Evolutionary conservation across 1,139 yeast genomes (phyloP).

Genomic region (Taphrina flavorubra): DNA sequence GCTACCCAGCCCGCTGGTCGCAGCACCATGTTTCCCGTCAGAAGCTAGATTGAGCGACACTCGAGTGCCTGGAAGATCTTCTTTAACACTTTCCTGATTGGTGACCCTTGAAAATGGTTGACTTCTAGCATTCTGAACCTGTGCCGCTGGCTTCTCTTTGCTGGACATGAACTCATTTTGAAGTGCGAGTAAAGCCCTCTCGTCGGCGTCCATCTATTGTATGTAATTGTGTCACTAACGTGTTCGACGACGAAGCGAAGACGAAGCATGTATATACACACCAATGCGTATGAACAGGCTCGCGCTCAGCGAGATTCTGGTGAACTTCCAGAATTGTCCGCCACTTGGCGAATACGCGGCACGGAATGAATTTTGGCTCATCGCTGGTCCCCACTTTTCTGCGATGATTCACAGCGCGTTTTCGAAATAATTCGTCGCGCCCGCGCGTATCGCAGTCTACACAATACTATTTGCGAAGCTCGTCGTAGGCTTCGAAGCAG

Average conservation of each 20-base stretch:
- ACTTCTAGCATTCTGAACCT: background rate
- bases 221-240: too few relatives aligned
- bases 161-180: slow-evolving; percentile 19
- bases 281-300: background rate
- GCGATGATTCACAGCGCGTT: background rate
- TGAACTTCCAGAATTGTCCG: too few relatives aligned
- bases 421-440: slow-evolving; percentile 4
- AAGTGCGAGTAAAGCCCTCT: slow-evolving; percentile 2
- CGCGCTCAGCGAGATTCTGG: too few relatives aligned
- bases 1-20: background rate
- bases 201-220: slow-evolving; percentile 12
- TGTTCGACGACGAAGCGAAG: background rate
- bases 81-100: background rate
- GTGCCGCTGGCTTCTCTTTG: slow-evolving; percentile 9
- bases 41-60: slow-evolving; percentile 1
- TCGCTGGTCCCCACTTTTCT: background rate
- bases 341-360: background rate
- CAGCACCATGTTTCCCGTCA: background rate
- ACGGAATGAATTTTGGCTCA: background rate
- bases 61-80: slow-evolving; percentile 1
- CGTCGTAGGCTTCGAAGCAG: background rate
- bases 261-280: background rate
- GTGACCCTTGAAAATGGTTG: background rate
- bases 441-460: background rate
- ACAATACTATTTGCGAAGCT: background rate